phyloP scores from a whole-genome alignment of 148 eudicot genomes.

The Amaranthus palmeri region DNA sequence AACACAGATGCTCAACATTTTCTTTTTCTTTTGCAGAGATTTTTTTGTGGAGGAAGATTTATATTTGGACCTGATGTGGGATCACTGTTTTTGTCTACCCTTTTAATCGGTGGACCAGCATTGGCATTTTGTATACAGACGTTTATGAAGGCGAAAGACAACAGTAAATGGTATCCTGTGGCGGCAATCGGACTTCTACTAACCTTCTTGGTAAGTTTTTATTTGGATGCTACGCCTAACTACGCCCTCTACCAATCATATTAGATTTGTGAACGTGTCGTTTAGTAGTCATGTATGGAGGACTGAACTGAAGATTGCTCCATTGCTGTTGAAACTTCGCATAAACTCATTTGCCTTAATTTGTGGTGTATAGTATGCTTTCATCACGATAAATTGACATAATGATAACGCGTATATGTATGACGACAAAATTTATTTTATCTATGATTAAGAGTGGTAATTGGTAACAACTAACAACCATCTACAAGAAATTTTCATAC shows the following conservation, averaged over 20 bases:
- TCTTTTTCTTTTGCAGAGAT: slow-evolving; percentile 45
- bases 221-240: neutral
- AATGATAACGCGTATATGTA: neutral
- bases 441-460: no score
- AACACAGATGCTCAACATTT: slow-evolving; percentile 15
- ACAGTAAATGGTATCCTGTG: slow-evolving; percentile 45
- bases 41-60: slow-evolving; percentile 72
- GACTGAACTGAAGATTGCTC: neutral
- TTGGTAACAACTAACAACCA: no score
- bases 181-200: slow-evolving; percentile 49
- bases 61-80: slow-evolving; percentile 86
- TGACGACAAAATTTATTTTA: no score
- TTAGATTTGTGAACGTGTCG: neutral
- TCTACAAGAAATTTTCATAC: no score
- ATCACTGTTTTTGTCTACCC: slow-evolving; percentile 59
- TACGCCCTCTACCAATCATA: neutral
- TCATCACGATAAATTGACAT: neutral
- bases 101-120: slow-evolving; percentile 72
- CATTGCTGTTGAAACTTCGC: neutral
- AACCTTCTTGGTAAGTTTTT: slow-evolving; percentile 62
- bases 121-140: slow-evolving; percentile 58
- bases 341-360: neutral
- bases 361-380: neutral
- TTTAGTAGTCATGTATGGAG: neutral
- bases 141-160: slow-evolving; percentile 37